A percentile compares a stretch with the other conserved stretches of the same genome.
Conservation (phyloP, 345 rosid genomes). For the Heritiera littoralis region DNA sequence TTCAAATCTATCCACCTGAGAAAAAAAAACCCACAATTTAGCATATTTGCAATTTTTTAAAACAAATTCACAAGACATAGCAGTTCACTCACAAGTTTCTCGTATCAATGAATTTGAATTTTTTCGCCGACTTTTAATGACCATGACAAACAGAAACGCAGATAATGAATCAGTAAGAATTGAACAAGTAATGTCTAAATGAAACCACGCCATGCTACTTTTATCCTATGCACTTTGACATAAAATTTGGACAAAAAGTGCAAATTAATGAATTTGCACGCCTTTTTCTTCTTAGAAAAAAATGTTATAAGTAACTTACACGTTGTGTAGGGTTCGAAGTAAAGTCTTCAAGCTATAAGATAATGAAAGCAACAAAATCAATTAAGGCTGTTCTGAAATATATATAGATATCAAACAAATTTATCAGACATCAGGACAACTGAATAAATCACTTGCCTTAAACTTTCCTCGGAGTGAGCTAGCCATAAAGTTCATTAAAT, state of each 20-base stretch:
- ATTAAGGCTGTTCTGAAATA: not conserved
- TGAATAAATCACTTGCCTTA: constrained; percentile 37
- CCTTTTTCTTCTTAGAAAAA: not conserved
- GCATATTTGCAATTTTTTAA: constrained; percentile 5
- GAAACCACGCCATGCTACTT: constrained; percentile 7
- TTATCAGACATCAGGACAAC: not conserved
- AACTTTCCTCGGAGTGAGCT: constrained; percentile 32
- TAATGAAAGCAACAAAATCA: constrained; percentile 22
- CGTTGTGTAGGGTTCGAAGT: constrained; percentile 27
- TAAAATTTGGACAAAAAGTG: constrained; percentile 11
- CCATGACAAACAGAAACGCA: constrained; percentile 21
- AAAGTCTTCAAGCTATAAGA: constrained; percentile 47
- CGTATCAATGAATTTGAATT: constrained; percentile 50
- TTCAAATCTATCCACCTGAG: constrained; percentile 59
- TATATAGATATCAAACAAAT: not conserved
- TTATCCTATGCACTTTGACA: not conserved
- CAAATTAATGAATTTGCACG: not conserved
- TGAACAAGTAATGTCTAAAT: constrained; percentile 7
- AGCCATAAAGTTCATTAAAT: constrained; percentile 17
- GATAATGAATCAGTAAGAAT: constrained; percentile 17
- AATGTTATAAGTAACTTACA: constrained; percentile 33
- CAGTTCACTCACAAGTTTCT: constrained; percentile 50
- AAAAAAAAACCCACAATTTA: constrained; percentile 18
- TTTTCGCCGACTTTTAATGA: constrained; percentile 37
- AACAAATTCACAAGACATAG: not conserved